A percentile compares a stretch with the other conserved stretches of the same genome.
Conservation (phyloP, 257 asterid species). For the Cynanchum wilfordii region DNA sequence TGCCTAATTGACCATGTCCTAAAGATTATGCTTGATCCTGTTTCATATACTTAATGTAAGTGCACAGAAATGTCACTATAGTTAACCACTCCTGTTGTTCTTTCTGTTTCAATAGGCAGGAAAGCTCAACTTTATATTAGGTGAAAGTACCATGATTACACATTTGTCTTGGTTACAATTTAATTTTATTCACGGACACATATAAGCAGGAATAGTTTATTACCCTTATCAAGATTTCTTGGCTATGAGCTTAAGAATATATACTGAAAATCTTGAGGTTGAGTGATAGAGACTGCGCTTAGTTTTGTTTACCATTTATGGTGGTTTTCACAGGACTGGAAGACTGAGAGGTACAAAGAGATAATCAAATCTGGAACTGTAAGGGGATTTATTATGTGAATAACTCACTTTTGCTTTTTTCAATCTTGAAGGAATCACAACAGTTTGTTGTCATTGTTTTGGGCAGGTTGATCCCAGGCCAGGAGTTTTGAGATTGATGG, state of each 20-base stretch:
- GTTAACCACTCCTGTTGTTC: neutral
- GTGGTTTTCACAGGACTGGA: constrained; percentile 74
- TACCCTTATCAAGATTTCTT: neutral
- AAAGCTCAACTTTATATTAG: neutral
- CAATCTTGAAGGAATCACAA: constrained; percentile 3
- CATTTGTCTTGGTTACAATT: neutral
- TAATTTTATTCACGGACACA: neutral
- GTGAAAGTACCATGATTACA: neutral
- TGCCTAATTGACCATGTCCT: neutral
- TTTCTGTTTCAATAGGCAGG: neutral
- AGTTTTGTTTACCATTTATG: neutral
- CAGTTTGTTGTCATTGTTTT: constrained; percentile 14
- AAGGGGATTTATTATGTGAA: constrained; percentile 25
- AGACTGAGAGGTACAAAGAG: constrained; percentile 93
- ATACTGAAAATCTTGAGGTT: neutral
- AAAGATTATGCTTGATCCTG: neutral
- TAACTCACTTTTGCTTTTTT: neutral
- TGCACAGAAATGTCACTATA: neutral
- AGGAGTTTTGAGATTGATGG: constrained; percentile 96
- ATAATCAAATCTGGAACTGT: constrained; percentile 91
- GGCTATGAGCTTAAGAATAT: neutral
- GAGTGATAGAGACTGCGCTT: neutral
- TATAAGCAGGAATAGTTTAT: neutral
- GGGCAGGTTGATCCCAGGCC: constrained; percentile 92
- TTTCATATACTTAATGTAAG: neutral